phyloP scores from a whole-genome alignment of 2,329 filamentous ascomycete species.

The Trichoderma brevicompactum region DNA sequence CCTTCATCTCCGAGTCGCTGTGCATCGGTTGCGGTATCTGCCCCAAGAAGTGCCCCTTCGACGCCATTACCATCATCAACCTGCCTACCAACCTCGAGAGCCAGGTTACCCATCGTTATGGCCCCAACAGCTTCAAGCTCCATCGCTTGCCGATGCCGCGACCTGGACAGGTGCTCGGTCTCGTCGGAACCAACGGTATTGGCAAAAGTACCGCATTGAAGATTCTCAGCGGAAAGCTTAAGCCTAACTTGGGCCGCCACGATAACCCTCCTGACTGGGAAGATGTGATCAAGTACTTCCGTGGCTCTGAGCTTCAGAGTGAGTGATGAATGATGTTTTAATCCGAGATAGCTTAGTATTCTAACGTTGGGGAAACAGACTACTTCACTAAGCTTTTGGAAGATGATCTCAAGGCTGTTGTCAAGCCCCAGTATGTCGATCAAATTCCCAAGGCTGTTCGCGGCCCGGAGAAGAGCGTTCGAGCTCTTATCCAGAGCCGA shows the following conservation, averaged over 20 bases:
- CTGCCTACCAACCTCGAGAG: constrained; percentile 98
- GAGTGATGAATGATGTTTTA: constrained; percentile 45
- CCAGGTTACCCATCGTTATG: constrained; percentile 97
- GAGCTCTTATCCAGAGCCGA: constrained; percentile 75
- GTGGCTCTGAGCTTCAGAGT: constrained; percentile 97
- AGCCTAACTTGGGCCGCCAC: constrained; percentile 93
- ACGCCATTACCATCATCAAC: constrained; percentile 99
- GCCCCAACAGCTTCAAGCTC: constrained; percentile 99
- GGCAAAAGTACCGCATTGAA: constrained; percentile 99
- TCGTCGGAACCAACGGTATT: constrained; percentile 99
- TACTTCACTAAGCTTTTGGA: constrained; percentile 99
- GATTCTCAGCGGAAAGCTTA: constrained; percentile 97
- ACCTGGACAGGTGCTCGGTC: constrained; percentile 90
- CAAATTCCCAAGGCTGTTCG: constrained; percentile 94
- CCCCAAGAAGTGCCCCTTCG: constrained; percentile 98
- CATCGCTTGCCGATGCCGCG: constrained; percentile 95
- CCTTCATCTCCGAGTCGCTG: constrained; percentile 94
- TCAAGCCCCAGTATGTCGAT: constrained; percentile 99
- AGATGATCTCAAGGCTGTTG: constrained; percentile 94
- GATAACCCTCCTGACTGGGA: constrained; percentile 99
- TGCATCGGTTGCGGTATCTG: constrained; percentile 99
- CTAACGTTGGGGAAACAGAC: constrained; percentile 53
- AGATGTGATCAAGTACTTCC: constrained; percentile 97
- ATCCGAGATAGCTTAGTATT: background rate
- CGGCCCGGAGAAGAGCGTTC: constrained; percentile 77